A percentile compares a stretch with the other conserved stretches of the same genome.
Conservation (phyloP, 371 early-diverging fungal species). For the Basidiobolus meristosporus region DNA sequence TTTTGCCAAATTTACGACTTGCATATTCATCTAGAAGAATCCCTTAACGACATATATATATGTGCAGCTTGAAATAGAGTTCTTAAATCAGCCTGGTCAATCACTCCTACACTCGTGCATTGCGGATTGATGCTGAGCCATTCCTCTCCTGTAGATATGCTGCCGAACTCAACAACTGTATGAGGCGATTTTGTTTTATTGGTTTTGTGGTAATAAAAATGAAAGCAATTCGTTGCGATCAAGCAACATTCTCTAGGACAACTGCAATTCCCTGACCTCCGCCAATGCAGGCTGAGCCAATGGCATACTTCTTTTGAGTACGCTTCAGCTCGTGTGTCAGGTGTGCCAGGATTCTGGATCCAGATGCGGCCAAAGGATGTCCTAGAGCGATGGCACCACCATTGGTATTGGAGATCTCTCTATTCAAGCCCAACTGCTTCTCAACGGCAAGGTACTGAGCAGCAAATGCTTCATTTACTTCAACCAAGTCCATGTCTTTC, state of each 20-base stretch:
- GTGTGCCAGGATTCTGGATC: constrained; percentile 85
- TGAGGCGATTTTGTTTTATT: too few species aligned
- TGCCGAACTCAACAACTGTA: too few species aligned
- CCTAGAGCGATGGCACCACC: constrained; percentile 96
- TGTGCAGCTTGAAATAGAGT: too few species aligned
- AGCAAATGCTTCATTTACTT: constrained; percentile 98
- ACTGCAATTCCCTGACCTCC: constrained; percentile 64
- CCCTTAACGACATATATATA: too few species aligned
- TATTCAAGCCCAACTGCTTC: constrained; percentile 69
- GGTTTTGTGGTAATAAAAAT: too few species aligned
- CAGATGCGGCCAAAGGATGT: constrained; percentile 91
- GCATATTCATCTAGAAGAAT: too few species aligned
- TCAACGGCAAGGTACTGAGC: constrained; percentile 81
- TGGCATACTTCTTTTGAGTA: constrained; percentile 60
- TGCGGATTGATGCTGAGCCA: too few species aligned
- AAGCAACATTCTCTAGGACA: constrained; percentile 20
- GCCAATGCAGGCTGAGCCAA: constrained; percentile 87
- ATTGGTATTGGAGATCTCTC: constrained; percentile 58
- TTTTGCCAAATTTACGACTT: too few species aligned
- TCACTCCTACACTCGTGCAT: too few species aligned
- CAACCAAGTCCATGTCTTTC: constrained; percentile 76
- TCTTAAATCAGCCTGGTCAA: too few species aligned
- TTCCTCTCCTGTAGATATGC: too few species aligned
- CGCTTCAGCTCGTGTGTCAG: constrained; percentile 67
- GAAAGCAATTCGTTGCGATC: too few species aligned